Percentiles rank a stretch among this genome's conserved stretches.
phyloP scores from a whole-genome alignment of 2,329 filamentous ascomycete genomes.

The Trichoderma afroharzianum region DNA sequence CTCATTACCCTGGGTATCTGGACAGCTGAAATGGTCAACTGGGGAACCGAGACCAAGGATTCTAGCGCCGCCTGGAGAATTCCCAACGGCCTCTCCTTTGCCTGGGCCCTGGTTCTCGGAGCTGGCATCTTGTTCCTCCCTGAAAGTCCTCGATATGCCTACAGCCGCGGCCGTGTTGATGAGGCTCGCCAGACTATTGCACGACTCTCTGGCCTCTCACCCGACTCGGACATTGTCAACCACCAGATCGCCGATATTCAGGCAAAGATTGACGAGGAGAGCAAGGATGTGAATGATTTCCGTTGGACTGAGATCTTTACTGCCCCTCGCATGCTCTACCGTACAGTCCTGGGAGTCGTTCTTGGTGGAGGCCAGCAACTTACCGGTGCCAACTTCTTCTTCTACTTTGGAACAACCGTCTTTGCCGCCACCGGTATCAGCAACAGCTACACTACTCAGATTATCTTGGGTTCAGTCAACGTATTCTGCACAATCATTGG shows the following conservation, averaged over 20 bases:
- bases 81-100: conserved; percentile 8
- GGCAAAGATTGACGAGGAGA: conserved; percentile 11
- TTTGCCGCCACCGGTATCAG: conserved; percentile 13
- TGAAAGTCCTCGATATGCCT: conserved; percentile 8
- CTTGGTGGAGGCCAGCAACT: conserved; percentile 5
- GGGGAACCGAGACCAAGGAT: conserved; percentile 4
- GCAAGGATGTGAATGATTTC: not conserved
- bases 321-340: conserved; percentile 6
- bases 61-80: conserved; percentile 8
- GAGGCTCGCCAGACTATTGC: conserved; percentile 11
- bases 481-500: conserved; percentile 9
- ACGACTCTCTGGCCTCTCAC: not conserved
- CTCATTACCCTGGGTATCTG: conserved; percentile 12
- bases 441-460: conserved; percentile 13
- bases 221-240: not conserved
- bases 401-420: conserved; percentile 10
- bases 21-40: conserved; percentile 13
- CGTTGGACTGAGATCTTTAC: conserved; percentile 10
- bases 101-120: conserved; percentile 7
- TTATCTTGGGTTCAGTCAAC: conserved; percentile 10
- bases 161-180: not conserved
- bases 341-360: not conserved
- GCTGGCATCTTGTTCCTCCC: conserved; percentile 2
- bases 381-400: conserved; percentile 14
- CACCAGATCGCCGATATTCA: conserved; percentile 10